phyloP scores from a whole-genome alignment of 2,329 filamentous ascomycete genomes.

The Aspergillus luchuensis region DNA sequence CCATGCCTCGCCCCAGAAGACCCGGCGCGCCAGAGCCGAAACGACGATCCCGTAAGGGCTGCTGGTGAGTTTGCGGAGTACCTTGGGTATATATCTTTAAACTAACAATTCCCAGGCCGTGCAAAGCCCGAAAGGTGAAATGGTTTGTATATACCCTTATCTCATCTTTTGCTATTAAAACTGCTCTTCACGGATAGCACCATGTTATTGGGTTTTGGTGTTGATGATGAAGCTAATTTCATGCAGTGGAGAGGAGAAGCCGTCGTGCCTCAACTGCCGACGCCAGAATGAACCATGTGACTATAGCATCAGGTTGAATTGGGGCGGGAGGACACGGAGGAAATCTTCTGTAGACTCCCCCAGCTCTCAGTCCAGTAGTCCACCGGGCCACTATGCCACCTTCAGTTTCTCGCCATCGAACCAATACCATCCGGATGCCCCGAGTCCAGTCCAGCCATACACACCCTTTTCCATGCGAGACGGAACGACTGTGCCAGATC shows the following conservation, averaged over 20 bases:
- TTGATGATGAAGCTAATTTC: conserved; percentile 16
- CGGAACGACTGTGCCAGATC: conserved; percentile 10
- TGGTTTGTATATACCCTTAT: conserved; percentile 52
- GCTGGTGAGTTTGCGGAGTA: conserved; percentile 54
- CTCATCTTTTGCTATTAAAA: not conserved
- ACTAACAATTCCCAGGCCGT: conserved; percentile 59
- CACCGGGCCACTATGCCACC: conserved; percentile 19
- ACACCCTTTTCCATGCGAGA: conserved; percentile 9
- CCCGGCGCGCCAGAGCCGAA: conserved; percentile 66
- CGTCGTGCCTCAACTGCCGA: conserved; percentile 71
- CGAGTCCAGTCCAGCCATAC: conserved; percentile 5
- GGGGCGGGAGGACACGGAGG: conserved; percentile 71
- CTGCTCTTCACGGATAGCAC: not conserved
- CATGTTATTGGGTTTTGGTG: not conserved
- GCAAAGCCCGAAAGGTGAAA: conserved; percentile 77
- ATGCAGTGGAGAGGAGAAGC: conserved; percentile 71
- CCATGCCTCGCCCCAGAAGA: conserved; percentile 67
- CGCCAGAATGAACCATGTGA: conserved; percentile 74
- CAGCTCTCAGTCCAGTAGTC: conserved; percentile 30
- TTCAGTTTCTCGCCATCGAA: conserved; percentile 19
- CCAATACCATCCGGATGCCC: conserved; percentile 8
- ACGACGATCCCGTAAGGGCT: conserved; percentile 67
- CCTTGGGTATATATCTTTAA: conserved; percentile 8
- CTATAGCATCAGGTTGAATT: conserved; percentile 78
- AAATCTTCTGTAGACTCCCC: conserved; percentile 47